phyloP scores from a whole-genome alignment of 805 yeast genomes.

The Schizosaccharomyces japonicus region DNA sequence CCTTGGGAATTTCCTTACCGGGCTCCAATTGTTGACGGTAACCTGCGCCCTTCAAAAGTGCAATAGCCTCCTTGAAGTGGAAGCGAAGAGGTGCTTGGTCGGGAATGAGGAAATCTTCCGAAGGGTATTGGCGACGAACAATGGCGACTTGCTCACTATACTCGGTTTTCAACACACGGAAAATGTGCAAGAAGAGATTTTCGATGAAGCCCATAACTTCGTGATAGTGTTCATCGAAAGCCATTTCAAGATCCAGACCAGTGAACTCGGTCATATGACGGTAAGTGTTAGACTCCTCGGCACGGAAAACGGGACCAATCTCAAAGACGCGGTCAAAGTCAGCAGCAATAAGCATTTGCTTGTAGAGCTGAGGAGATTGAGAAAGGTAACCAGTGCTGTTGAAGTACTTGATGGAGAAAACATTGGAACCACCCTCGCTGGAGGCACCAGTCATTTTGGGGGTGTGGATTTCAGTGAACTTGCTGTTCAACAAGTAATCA shows the following conservation, averaged over 20 bases:
- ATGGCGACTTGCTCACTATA: slow-evolving; percentile 63
- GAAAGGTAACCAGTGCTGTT: slow-evolving; percentile 83
- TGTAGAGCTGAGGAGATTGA: slow-evolving; percentile 93
- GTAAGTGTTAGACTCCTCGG: slow-evolving; percentile 96
- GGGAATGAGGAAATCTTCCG: slow-evolving; percentile 84
- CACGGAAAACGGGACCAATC: slow-evolving; percentile 94
- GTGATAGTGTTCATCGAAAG: slow-evolving; percentile 92
- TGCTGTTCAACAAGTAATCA: slow-evolving; percentile 46
- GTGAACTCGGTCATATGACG: slow-evolving; percentile 98
- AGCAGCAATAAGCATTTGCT: slow-evolving; percentile 93
- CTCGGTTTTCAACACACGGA: slow-evolving; percentile 57
- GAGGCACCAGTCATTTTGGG: slow-evolving; percentile 91
- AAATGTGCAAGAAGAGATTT: slow-evolving; percentile 70
- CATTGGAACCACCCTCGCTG: slow-evolving; percentile 94
- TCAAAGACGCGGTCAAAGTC: slow-evolving; percentile 93
- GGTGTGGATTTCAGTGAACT: slow-evolving; percentile 80
- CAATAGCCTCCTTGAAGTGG: slow-evolving; percentile 76
- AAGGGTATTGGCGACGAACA: slow-evolving; percentile 80
- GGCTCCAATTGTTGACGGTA: slow-evolving; percentile 1
- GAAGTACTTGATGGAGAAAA: slow-evolving; percentile 80
- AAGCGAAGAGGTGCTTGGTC: slow-evolving; percentile 62
- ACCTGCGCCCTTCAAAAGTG: slow-evolving; percentile 66
- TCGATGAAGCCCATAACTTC: slow-evolving; percentile 46
- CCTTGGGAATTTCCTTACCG: neutral
- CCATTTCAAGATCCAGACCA: slow-evolving; percentile 94